These are phyloP conservation scores for Camellia lanceoleosa DNA, from an alignment of 148 eudicot species.

Conservation along the genomic window DNA sequence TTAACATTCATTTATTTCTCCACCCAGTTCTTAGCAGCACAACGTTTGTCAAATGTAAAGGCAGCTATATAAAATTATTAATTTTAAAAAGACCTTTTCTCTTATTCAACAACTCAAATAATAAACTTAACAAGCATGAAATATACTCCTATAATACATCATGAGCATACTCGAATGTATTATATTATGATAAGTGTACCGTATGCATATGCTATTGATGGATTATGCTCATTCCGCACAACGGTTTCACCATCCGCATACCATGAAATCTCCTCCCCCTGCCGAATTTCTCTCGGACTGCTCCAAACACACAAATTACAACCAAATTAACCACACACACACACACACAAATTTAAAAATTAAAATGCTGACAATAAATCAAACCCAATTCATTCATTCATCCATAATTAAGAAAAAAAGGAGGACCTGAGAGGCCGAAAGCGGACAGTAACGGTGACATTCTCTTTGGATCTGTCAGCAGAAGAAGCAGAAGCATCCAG, in stretches of 20 bases:
- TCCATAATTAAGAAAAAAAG: background rate
- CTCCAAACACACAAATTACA: conserved; percentile 19
- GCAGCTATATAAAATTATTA: background rate
- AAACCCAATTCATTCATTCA: background rate
- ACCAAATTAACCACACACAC: conserved; percentile 25
- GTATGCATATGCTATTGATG: conserved; percentile 82
- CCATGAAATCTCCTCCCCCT: conserved; percentile 98
- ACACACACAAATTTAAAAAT: background rate
- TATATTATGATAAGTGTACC: conserved; percentile 39
- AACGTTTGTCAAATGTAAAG: background rate
- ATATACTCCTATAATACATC: background rate
- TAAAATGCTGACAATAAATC: background rate
- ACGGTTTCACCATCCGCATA: conserved; percentile 96
- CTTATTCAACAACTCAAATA: background rate
- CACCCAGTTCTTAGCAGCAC: background rate
- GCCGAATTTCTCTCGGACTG: conserved; percentile 93
- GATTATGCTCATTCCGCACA: conserved; percentile 83
- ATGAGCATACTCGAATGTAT: background rate
- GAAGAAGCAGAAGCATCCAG: conserved; percentile 14
- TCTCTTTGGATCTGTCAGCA: conserved; percentile 75
- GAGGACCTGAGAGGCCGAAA: conserved; percentile 94
- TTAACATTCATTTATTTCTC: background rate
- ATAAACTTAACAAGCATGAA: background rate
- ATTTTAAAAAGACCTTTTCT: background rate
- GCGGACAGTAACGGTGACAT: conserved; percentile 92